Conservation (phyloP, 306 rosid genomes). For the Cucurbita maxima region DNA sequence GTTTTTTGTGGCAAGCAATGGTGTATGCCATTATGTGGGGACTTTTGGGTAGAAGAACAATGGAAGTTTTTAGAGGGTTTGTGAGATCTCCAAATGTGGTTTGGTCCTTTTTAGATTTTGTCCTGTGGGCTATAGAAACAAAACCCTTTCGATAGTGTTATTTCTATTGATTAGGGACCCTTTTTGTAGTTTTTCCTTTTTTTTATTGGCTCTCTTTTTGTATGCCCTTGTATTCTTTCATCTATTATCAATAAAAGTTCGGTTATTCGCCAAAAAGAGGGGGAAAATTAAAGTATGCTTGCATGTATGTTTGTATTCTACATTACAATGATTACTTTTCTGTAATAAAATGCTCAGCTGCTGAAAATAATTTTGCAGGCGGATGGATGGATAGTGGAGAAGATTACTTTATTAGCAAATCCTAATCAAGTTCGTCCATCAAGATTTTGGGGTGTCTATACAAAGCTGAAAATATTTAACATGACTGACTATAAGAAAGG, state of each 20-base stretch:
- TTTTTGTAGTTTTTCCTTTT: neutral
- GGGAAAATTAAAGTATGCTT: neutral
- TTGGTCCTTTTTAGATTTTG: neutral
- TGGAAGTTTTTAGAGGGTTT: too few species aligned
- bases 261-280: neutral
- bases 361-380: slow-evolving; percentile 37
- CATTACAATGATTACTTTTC: slow-evolving; percentile 6
- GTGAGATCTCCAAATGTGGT: neutral
- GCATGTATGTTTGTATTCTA: neutral
- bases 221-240: neutral
- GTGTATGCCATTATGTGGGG: neutral
- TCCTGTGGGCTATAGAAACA: neutral
- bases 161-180: neutral
- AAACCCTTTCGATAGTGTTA: neutral
- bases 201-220: neutral
- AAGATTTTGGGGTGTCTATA: slow-evolving; percentile 98
- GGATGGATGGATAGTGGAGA: slow-evolving; percentile 93
- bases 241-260: too few species aligned
- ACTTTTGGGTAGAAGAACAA: neutral
- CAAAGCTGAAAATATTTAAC: slow-evolving; percentile 87
- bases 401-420: slow-evolving; percentile 78
- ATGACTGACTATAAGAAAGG: slow-evolving; percentile 93
- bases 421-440: slow-evolving; percentile 86
- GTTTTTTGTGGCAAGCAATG: neutral
- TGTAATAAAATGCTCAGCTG: slow-evolving; percentile 1